Evolutionary conservation across 2,329 filamentous ascomycete species (phyloP).

Genomic region (Xylaria sp.): DNA sequence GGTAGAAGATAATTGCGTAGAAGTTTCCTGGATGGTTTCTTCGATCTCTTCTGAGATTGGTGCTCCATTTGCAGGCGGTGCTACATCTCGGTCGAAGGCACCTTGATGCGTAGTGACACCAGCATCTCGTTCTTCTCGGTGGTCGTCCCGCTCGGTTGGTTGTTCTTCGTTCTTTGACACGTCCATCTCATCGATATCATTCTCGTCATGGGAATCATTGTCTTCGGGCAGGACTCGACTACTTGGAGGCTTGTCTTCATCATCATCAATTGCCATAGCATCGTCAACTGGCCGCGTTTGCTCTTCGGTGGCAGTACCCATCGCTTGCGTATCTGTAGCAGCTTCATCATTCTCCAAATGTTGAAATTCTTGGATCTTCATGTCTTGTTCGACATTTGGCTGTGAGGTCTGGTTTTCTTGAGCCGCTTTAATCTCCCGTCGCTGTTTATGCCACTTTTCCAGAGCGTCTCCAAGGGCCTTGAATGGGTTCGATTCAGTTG

Average conservation of each 20-base stretch:
- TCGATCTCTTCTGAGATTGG: slow-evolving; percentile 59
- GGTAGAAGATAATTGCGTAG: slow-evolving; percentile 75
- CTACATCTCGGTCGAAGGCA: slow-evolving; percentile 64
- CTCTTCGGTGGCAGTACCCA: slow-evolving; percentile 88
- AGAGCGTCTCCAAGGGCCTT: slow-evolving; percentile 94
- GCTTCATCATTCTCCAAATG: slow-evolving; percentile 87
- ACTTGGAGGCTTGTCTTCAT: slow-evolving; percentile 65
- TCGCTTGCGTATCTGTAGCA: slow-evolving; percentile 86
- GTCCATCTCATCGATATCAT: slow-evolving; percentile 59
- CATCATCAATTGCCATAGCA: slow-evolving; percentile 83
- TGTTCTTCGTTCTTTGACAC: slow-evolving; percentile 53
- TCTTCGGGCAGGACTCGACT: slow-evolving; percentile 65
- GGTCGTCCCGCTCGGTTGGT: slow-evolving; percentile 55
- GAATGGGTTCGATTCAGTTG: slow-evolving; percentile 74
- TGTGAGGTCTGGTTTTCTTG: slow-evolving; percentile 65
- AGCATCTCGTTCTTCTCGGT: slow-evolving; percentile 65
- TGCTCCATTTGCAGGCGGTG: slow-evolving; percentile 50
- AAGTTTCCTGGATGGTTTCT: slow-evolving; percentile 61
- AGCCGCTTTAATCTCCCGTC: slow-evolving; percentile 79
- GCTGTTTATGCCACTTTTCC: slow-evolving; percentile 91
- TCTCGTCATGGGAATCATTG: slow-evolving; percentile 57
- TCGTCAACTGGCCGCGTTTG: slow-evolving; percentile 88
- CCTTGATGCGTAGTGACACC: slow-evolving; percentile 70
- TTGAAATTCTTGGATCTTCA: slow-evolving; percentile 86
- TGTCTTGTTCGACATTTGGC: slow-evolving; percentile 60